A percentile compares a stretch with the other conserved stretches of the same genome.
Evolutionary conservation across 2,329 filamentous ascomycete genomes (phyloP).

Genomic region (Diaporthe capsici): DNA sequence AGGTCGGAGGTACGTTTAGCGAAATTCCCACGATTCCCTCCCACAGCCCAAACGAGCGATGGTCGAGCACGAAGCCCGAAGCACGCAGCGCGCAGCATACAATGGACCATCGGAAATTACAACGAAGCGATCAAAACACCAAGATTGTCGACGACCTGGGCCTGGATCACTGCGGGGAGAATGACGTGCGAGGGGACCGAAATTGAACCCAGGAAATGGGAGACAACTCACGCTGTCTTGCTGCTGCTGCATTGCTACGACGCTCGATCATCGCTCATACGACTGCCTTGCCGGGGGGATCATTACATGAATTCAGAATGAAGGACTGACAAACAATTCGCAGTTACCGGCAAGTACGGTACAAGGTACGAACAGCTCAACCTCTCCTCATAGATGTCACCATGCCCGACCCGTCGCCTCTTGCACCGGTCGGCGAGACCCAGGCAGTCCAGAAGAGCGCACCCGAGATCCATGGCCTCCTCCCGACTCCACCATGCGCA

Average conservation of each 20-base stretch:
- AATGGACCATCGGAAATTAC: neutral
- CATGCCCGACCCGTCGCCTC: constrained; percentile 2
- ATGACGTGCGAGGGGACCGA: constrained; percentile 26
- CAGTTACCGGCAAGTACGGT: constrained; percentile 99
- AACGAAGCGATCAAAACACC: neutral
- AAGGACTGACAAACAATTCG: constrained; percentile 61
- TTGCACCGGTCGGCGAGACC: neutral
- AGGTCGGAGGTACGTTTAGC: constrained; percentile 63
- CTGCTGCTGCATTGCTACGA: constrained; percentile 10
- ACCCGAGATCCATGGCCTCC: neutral
- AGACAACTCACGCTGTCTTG: neutral
- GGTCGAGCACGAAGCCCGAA: constrained; percentile 36
- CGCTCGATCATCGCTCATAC: constrained; percentile 16
- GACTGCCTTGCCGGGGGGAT: neutral
- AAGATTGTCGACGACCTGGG: neutral
- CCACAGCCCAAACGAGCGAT: constrained; percentile 36
- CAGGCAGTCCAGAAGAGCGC: neutral
- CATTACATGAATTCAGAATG: neutral
- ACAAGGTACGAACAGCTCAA: constrained; percentile 78
- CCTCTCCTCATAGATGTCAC: constrained; percentile 42
- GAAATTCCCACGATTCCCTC: constrained; percentile 25
- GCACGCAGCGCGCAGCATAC: neutral
- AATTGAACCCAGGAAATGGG: neutral
- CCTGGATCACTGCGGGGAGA: neutral
- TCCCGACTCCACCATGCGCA: neutral